A percentile compares a stretch with the other conserved stretches of the same genome.
These are phyloP conservation scores for Xylariaceae sp. DNA, from an alignment of 2,329 filamentous ascomycete genomes.

Conservation along the genomic window DNA sequence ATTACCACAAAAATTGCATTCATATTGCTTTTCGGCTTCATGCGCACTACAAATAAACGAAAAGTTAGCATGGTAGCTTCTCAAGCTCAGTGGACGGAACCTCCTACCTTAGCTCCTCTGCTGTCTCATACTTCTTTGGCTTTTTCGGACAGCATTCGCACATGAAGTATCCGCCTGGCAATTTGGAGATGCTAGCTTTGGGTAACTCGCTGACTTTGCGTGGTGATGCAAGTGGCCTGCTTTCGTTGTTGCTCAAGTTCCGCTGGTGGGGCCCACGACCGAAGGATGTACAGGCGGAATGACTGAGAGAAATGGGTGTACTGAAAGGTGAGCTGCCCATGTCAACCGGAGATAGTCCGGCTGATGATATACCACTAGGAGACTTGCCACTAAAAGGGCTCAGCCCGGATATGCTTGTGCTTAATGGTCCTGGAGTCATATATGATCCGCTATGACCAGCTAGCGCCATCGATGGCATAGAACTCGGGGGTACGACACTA, in stretches of 20 bases:
- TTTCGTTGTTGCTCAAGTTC: constrained; percentile 40
- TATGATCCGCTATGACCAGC: constrained; percentile 46
- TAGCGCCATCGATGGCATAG: constrained; percentile 42
- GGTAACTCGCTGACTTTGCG: constrained; percentile 50
- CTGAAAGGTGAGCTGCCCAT: constrained; percentile 48
- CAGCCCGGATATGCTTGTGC: constrained; percentile 41
- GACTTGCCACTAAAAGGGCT: constrained; percentile 45
- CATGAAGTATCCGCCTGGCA: constrained; percentile 54
- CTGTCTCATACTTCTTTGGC: constrained; percentile 87
- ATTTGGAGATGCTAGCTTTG: constrained; percentile 44
- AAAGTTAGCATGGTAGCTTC: constrained; percentile 10
- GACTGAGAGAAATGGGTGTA: constrained; percentile 44
- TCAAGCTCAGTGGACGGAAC: not conserved
- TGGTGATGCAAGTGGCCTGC: constrained; percentile 43
- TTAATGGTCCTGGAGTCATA: constrained; percentile 43
- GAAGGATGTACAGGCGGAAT: constrained; percentile 47
- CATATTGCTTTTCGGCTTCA: constrained; percentile 94
- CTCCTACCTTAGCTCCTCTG: constrained; percentile 78
- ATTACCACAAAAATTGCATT: constrained; percentile 87
- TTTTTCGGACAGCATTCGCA: constrained; percentile 98
- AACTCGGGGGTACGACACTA: constrained; percentile 42
- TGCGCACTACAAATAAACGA: constrained; percentile 59
- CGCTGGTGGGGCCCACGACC: constrained; percentile 42
- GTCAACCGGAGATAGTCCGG: constrained; percentile 34
- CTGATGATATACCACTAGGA: constrained; percentile 48